phyloP scores from a whole-genome alignment of 768 basidiomycete genomes.

The Calocybe cyanea region DNA sequence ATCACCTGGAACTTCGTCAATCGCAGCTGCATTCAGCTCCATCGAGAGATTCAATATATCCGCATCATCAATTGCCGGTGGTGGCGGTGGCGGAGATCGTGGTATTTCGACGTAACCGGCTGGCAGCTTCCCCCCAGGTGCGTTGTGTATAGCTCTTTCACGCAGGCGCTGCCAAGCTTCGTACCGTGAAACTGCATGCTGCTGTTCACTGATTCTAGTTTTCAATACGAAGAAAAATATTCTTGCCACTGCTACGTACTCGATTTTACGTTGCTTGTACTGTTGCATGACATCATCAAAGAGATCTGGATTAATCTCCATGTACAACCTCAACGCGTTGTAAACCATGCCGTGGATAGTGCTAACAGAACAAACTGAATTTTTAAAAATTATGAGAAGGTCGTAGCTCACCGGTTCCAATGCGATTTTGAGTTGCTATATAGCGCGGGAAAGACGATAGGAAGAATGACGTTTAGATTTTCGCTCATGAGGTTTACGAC shows the following conservation, averaged over 20 bases:
- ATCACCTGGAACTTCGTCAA: conserved; percentile 69
- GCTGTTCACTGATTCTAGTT: conserved; percentile 64
- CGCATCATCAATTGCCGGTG: conserved; percentile 72
- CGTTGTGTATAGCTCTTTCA: conserved; percentile 70
- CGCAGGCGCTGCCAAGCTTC: conserved; percentile 88
- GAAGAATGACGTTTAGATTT: conserved; percentile 82
- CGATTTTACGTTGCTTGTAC: conserved; percentile 83
- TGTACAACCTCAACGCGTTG: conserved; percentile 96
- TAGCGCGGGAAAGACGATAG: conserved; percentile 94
- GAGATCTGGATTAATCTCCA: conserved; percentile 97
- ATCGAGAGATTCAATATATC: conserved; percentile 88
- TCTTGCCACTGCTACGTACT: conserved; percentile 48
- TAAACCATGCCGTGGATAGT: conserved; percentile 99
- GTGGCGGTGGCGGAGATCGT: conserved; percentile 73
- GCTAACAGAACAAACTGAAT: conserved; percentile 36
- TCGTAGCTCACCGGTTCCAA: conserved; percentile 88
- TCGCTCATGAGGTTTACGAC: conserved; percentile 99
- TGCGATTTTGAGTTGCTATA: conserved; percentile 96
- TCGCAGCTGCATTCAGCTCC: conserved; percentile 80
- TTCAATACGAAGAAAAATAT: background rate
- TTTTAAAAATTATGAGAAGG: conserved; percentile 8
- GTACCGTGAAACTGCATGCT: conserved; percentile 79
- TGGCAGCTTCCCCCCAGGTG: conserved; percentile 65
- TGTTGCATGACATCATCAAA: conserved; percentile 93
- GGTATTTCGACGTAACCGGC: conserved; percentile 64